Percentiles rank a stretch among this genome's conserved stretches.
phyloP scores from a whole-genome alignment of 1,284 basidiomycete genomes.

The Microbotryum lychnidis-dioicae region DNA sequence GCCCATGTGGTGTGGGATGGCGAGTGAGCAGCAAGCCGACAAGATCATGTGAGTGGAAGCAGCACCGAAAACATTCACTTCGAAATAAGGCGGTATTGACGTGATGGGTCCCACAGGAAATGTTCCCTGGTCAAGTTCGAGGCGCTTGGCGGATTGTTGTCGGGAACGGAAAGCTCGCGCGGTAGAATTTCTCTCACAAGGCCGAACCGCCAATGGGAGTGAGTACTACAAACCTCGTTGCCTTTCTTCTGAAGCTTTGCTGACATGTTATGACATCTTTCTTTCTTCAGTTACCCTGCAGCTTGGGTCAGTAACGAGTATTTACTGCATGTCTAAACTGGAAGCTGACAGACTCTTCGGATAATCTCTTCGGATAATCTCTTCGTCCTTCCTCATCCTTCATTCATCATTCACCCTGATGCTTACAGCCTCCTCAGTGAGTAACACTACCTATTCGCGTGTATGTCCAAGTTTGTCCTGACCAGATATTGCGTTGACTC shows the following conservation, averaged over 20 bases:
- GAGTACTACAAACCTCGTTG: slow-evolving; percentile 1
- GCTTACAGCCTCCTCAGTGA: slow-evolving; percentile 2
- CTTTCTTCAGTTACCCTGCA: slow-evolving; percentile 33
- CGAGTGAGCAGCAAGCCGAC: slow-evolving; percentile 87
- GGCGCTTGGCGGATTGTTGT: slow-evolving; percentile 88
- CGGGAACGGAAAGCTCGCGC: slow-evolving; percentile 91
- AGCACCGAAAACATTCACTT: not conserved
- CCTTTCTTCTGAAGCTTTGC: not conserved
- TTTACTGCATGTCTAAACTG: too few species aligned
- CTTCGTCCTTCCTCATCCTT: not conserved
- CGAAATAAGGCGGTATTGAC: too few species aligned
- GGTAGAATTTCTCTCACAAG: slow-evolving; percentile 90
- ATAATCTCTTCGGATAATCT: not conserved
- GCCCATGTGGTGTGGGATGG: slow-evolving; percentile 95
- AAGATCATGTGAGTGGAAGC: slow-evolving; percentile 65
- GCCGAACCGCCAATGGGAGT: slow-evolving; percentile 95
- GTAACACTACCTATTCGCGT: not conserved
- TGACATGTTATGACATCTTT: slow-evolving; percentile 45
- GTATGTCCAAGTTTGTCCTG: not conserved
- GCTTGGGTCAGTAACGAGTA: slow-evolving; percentile 66
- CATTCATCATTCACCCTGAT: not conserved
- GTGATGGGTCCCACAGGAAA: slow-evolving; percentile 46
- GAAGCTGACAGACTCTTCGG: slow-evolving; percentile 43
- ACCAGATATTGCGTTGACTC: not conserved
- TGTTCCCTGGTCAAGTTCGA: slow-evolving; percentile 90